Conservation (phyloP, 1,139 yeast species). For the Candida albicans region DNA sequence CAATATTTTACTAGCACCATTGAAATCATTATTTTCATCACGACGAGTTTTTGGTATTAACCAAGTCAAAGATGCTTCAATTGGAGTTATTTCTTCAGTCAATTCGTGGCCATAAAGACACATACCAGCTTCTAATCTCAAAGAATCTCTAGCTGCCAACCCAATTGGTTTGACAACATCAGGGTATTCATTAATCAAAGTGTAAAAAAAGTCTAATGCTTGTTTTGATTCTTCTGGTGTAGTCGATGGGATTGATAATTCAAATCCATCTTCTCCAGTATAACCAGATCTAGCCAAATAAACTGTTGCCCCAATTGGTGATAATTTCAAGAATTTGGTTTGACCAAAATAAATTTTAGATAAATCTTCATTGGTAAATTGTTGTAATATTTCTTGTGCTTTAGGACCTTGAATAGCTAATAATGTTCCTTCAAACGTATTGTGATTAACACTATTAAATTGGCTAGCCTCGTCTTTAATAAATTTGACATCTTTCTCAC, state of each 20-base stretch:
- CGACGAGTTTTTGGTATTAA: slow-evolving; percentile 82
- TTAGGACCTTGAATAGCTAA: slow-evolving; percentile 92
- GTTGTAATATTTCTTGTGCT: slow-evolving; percentile 65
- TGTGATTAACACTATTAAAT: slow-evolving; percentile 54
- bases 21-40: slow-evolving; percentile 52
- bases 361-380: slow-evolving; percentile 61
- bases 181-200: slow-evolving; percentile 55
- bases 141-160: slow-evolving; percentile 93
- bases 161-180: slow-evolving; percentile 82
- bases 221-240: slow-evolving; percentile 41
- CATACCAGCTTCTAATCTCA: slow-evolving; percentile 97
- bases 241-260: slow-evolving; percentile 70
- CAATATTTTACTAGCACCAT: slow-evolving; percentile 73
- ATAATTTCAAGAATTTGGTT: slow-evolving; percentile 55
- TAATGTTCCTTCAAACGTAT: slow-evolving; percentile 70
- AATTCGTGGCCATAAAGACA: slow-evolving; percentile 94
- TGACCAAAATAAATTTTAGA: slow-evolving; percentile 71
- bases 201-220: slow-evolving; percentile 62
- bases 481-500: slow-evolving; percentile 74
- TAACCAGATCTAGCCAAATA: slow-evolving; percentile 94
- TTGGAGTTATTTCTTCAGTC: slow-evolving; percentile 77
- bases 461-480: slow-evolving; percentile 51
- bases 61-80: slow-evolving; percentile 89
- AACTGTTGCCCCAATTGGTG: slow-evolving; percentile 42
- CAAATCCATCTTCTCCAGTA: slow-evolving; percentile 98